Conservation (phyloP, 2,329 filamentous ascomycete genomes). For the Monosporascus ibericus region DNA sequence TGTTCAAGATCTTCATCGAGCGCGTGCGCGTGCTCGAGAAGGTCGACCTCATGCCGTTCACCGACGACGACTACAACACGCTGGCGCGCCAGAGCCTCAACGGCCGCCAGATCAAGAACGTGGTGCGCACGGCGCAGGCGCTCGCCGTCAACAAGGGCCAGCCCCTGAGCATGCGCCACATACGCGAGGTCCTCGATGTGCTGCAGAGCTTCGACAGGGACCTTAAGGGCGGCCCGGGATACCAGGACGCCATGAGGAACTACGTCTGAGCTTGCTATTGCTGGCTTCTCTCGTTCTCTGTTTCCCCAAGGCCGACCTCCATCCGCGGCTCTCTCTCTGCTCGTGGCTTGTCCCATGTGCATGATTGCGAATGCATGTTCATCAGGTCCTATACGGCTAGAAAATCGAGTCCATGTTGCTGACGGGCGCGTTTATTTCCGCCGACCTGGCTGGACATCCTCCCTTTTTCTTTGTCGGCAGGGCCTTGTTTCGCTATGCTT, state of each 20-base stretch:
- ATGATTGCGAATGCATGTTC: too few relatives aligned
- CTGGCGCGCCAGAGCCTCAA: conserved; percentile 62
- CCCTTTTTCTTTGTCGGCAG: too few relatives aligned
- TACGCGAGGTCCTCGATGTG: conserved; percentile 77
- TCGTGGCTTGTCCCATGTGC: too few relatives aligned
- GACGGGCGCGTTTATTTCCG: too few relatives aligned
- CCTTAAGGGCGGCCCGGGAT: conserved; percentile 73
- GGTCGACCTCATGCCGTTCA: conserved; percentile 54
- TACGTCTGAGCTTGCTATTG: conserved; percentile 47
- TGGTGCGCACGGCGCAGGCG: conserved; percentile 74
- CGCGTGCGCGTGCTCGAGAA: conserved; percentile 59
- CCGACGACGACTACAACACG: conserved; percentile 59
- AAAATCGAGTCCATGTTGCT: too few relatives aligned
- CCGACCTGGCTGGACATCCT: too few relatives aligned
- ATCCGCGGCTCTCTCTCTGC: too few relatives aligned
- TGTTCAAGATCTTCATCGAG: conserved; percentile 81
- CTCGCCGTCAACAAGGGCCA: conserved; percentile 71
- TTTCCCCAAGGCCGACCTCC: neutral
- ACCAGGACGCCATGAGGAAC: conserved; percentile 76
- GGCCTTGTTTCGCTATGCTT: too few relatives aligned
- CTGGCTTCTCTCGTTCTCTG: neutral
- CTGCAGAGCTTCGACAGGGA: conserved; percentile 78
- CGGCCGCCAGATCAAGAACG: conserved; percentile 76
- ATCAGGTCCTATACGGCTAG: too few relatives aligned
- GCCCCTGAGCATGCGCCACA: conserved; percentile 69